Percentiles rank a stretch among this genome's conserved stretches.
These are phyloP conservation scores for Chlorella sp. DNA, from an alignment of 139 green algal species.

Conservation along the genomic window DNA sequence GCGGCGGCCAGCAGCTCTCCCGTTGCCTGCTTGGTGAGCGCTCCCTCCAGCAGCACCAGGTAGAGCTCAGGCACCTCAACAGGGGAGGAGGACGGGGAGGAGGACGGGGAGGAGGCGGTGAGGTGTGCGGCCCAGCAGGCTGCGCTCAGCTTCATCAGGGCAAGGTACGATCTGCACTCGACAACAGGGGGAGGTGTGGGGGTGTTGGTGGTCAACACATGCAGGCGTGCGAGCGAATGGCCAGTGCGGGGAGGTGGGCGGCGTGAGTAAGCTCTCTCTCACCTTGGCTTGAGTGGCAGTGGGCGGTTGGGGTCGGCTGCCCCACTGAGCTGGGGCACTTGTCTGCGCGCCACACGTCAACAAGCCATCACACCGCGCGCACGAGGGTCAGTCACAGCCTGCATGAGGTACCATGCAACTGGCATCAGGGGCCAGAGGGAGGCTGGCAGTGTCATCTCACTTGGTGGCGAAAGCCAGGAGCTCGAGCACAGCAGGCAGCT, in stretches of 20 bases:
- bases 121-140: slow-evolving; percentile 1
- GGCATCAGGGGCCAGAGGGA: neutral
- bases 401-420: neutral
- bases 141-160: slow-evolving; percentile 4
- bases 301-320: neutral
- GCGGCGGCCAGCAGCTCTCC: slow-evolving; percentile 42
- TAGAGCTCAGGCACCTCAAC: slow-evolving; percentile 12
- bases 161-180: slow-evolving; percentile 2
- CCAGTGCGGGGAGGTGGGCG: neutral
- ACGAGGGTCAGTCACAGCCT: neutral
- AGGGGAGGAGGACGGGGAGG: neutral
- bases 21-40: slow-evolving; percentile 29
- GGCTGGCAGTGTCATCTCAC: neutral
- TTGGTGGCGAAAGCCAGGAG: neutral
- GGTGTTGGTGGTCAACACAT: neutral
- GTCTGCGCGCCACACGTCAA: neutral
- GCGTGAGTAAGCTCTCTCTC: neutral
- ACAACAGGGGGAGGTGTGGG: neutral
- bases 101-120: neutral
- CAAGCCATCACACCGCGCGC: neutral
- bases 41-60: slow-evolving; percentile 48
- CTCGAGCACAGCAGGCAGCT: neutral
- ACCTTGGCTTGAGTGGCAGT: slow-evolving; percentile 12
- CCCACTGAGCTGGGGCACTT: neutral
- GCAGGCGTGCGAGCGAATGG: neutral